Evolutionary conservation across 169 alveolate species (phyloP).

Genomic region (Plasmodium blacklocki): DNA sequence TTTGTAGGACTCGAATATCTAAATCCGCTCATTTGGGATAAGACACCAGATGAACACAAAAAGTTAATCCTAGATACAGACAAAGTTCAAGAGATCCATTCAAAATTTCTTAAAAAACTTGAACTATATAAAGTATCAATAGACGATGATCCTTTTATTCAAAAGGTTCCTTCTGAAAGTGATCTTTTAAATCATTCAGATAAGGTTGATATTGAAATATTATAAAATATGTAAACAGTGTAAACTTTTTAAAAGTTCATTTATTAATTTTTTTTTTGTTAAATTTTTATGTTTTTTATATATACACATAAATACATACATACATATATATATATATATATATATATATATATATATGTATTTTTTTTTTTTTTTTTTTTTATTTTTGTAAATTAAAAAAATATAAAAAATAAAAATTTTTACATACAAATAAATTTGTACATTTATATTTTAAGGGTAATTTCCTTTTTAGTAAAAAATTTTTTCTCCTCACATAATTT

Average conservation of each 20-base stretch:
- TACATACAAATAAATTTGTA: no score
- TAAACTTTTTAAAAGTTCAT: neutral
- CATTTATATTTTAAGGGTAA: no score
- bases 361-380: no score
- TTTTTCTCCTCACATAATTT: no score
- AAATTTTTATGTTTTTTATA: neutral
- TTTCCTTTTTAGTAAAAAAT: no score
- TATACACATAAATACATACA: neutral
- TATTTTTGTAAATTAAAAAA: no score
- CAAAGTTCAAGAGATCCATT: conserved; percentile 64
- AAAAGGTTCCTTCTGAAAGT: conserved; percentile 64
- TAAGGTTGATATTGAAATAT: conserved; percentile 33
- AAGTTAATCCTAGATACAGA: conserved; percentile 73
- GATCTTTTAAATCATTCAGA: conserved; percentile 28
- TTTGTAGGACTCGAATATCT: conserved; percentile 76
- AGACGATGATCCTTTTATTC: conserved; percentile 79
- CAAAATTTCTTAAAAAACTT: conserved; percentile 60
- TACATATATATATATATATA: neutral
- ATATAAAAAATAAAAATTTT: no score
- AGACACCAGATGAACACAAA: conserved; percentile 76
- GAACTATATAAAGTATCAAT: conserved; percentile 74
- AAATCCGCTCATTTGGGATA: conserved; percentile 68
- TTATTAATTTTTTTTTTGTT: conserved; percentile 1
- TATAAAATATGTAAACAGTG: neutral
- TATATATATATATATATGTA: neutral